These are phyloP conservation scores for Aspergillus terreus DNA, from an alignment of 2,329 filamentous ascomycete species.

Conservation along the genomic window DNA sequence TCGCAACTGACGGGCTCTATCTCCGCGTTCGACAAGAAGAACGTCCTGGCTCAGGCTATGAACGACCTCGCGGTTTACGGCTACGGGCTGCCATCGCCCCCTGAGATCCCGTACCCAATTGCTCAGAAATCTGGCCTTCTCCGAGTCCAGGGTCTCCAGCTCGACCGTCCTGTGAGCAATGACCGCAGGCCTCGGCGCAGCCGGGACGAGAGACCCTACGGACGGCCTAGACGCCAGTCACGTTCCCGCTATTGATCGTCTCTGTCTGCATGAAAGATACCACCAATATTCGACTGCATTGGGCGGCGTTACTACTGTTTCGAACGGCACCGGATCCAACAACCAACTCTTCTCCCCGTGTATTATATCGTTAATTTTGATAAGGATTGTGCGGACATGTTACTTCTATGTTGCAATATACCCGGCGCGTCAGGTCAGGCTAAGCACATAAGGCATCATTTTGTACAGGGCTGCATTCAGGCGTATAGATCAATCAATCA, in stretches of 20 bases:
- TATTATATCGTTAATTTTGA: neutral
- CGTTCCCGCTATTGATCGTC: neutral
- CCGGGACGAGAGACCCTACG: neutral
- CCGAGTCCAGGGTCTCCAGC: slow-evolving; percentile 22
- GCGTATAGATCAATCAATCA: too few relatives aligned
- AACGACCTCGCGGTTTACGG: slow-evolving; percentile 45
- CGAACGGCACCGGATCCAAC: neutral
- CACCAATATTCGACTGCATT: slow-evolving; percentile 19
- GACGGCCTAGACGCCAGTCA: neutral
- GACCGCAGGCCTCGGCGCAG: neutral
- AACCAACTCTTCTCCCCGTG: neutral
- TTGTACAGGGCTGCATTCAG: too few relatives aligned
- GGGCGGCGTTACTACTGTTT: slow-evolving; percentile 21
- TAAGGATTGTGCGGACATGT: neutral
- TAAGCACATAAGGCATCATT: too few relatives aligned
- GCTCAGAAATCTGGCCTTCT: slow-evolving; percentile 28
- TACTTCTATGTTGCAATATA: too few relatives aligned
- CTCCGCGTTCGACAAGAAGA: slow-evolving; percentile 30
- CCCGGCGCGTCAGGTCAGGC: too few relatives aligned
- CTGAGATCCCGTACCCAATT: slow-evolving; percentile 22
- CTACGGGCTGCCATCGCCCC: slow-evolving; percentile 40
- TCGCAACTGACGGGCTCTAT: slow-evolving; percentile 21
- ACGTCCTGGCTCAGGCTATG: slow-evolving; percentile 39
- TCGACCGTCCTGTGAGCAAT: slow-evolving; percentile 5
- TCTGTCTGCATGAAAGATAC: neutral